These are phyloP conservation scores for Reticulascus tulasneorum DNA, from an alignment of 2,329 filamentous ascomycete genomes.

Conservation along the genomic window DNA sequence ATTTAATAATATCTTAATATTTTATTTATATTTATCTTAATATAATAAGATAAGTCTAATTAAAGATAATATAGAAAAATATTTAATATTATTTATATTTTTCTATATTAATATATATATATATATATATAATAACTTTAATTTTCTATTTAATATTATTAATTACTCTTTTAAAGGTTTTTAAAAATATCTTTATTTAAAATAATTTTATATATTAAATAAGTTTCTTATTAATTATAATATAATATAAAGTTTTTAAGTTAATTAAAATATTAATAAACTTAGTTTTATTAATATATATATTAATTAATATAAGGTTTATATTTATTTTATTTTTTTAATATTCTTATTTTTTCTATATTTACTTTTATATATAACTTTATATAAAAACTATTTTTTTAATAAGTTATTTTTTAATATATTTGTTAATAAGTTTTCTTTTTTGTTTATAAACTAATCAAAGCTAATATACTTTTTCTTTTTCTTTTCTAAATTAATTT, in stretches of 20 bases:
- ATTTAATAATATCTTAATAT: not conserved
- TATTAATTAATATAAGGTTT: not conserved
- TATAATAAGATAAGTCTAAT: not conserved
- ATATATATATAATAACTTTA: too few relatives aligned
- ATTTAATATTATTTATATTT: too few relatives aligned
- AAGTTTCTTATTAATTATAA: too few relatives aligned
- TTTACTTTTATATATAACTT: not conserved
- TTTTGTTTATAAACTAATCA: not conserved
- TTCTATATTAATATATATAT: not conserved
- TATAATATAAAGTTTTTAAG: too few relatives aligned
- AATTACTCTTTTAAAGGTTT: not conserved
- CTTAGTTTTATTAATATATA: too few relatives aligned
- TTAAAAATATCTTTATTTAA: too few relatives aligned
- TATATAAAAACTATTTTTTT: too few relatives aligned
- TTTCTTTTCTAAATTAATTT: too few relatives aligned
- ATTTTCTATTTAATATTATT: too few relatives aligned
- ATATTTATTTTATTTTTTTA: not conserved
- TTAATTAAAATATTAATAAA: not conserved
- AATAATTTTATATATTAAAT: too few relatives aligned
- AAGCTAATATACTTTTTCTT: too few relatives aligned
- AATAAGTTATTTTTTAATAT: too few relatives aligned
- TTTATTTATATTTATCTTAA: not conserved
- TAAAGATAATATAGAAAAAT: not conserved
- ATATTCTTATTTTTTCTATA: not conserved
- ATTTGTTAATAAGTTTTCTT: not conserved